Conservation (phyloP, 2,329 filamentous ascomycete species). For the Waltergamsia citrina region DNA sequence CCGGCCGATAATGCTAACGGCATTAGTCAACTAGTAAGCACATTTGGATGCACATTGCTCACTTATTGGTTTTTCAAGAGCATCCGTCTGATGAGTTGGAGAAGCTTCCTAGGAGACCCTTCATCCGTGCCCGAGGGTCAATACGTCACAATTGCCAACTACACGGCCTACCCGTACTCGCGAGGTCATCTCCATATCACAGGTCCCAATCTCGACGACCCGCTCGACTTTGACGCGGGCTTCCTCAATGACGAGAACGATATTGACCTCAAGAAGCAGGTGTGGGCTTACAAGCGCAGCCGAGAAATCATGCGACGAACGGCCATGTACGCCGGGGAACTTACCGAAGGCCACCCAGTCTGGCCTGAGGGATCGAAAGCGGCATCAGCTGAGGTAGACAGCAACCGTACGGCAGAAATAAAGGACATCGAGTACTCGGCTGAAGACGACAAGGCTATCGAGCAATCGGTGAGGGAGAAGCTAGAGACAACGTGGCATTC, state of each 20-base stretch:
- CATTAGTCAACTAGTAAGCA: no score
- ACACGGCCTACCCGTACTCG: conserved; percentile 51
- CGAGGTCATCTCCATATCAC: conserved; percentile 53
- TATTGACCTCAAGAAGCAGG: conserved; percentile 42
- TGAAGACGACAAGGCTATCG: conserved; percentile 36
- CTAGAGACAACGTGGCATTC: conserved; percentile 28
- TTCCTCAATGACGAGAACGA: conserved; percentile 34
- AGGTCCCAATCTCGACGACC: conserved; percentile 25
- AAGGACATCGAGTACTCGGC: conserved; percentile 26
- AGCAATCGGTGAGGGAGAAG: conserved; percentile 26
- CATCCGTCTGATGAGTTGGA: no score
- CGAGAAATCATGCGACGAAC: conserved; percentile 50
- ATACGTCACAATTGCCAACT: conserved; percentile 41
- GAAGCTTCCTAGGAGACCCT: conserved; percentile 33
- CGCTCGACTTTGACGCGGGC: conserved; percentile 45
- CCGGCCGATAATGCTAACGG: no score
- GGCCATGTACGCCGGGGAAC: conserved; percentile 37
- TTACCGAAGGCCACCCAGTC: conserved; percentile 26
- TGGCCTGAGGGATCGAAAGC: conserved; percentile 29
- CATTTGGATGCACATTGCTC: no score
- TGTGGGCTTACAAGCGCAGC: conserved; percentile 55
- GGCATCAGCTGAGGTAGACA: conserved; percentile 27
- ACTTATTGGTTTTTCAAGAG: no score
- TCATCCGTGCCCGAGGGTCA: conserved; percentile 26
- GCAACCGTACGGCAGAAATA: conserved; percentile 24